phyloP scores from a whole-genome alignment of 768 basidiomycete genomes.

The Boletus fagicola region DNA sequence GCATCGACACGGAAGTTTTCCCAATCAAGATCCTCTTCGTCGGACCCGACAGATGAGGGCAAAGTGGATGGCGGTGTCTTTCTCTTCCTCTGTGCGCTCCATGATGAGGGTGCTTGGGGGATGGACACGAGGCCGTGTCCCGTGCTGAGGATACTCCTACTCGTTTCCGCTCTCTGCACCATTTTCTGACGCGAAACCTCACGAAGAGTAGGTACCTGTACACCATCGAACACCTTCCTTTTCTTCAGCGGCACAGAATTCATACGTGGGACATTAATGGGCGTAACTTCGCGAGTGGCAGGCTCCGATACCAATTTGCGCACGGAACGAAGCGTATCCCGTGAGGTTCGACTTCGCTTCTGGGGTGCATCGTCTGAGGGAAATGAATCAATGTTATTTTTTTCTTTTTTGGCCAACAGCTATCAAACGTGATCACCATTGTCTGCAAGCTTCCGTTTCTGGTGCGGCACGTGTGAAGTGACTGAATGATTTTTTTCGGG shows the following conservation, averaged over 20 bases:
- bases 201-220: slow-evolving; percentile 29
- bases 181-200: slow-evolving; percentile 15
- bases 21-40: slow-evolving; percentile 33
- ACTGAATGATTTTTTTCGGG: background rate
- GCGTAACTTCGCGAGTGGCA: slow-evolving; percentile 22
- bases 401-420: background rate
- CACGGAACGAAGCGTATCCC: slow-evolving; percentile 8
- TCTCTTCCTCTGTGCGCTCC: background rate
- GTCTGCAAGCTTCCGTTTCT: slow-evolving; percentile 14
- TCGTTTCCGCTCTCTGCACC: background rate
- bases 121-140: background rate
- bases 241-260: slow-evolving; percentile 26
- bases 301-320: slow-evolving; percentile 33
- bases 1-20: slow-evolving; percentile 24
- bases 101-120: background rate
- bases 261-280: slow-evolving; percentile 16
- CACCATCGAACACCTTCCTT: slow-evolving; percentile 29
- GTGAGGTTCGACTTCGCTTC: slow-evolving; percentile 24
- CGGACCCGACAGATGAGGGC: slow-evolving; percentile 9
- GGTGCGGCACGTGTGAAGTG: background rate
- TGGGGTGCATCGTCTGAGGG: slow-evolving; percentile 16
- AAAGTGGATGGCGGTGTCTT: background rate
- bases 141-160: background rate
- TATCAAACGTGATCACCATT: slow-evolving; percentile 7
- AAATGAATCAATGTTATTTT: slow-evolving; percentile 8